Evolutionary conservation across 192 early-diverging fungal species (phyloP).

Genomic region (Fimicolochytrium jonesii): DNA sequence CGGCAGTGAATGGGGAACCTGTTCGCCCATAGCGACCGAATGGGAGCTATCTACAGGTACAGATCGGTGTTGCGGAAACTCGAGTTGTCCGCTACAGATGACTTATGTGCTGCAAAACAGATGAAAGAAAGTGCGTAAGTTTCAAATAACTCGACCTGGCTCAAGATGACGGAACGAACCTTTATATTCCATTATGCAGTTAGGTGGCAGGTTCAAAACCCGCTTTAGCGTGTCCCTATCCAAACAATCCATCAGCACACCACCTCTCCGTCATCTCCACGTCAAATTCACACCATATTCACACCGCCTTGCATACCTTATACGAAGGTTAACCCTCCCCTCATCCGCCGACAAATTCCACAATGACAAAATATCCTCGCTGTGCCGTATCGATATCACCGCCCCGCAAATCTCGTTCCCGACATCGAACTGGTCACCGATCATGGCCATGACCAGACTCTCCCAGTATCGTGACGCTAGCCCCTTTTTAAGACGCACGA

Average conservation of each 20-base stretch:
- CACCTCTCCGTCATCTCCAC: too few relatives aligned
- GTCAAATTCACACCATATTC: neutral
- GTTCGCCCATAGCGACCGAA: too few relatives aligned
- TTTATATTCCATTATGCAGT: constrained; percentile 93
- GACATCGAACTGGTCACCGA: constrained; percentile 88
- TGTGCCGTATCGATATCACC: constrained; percentile 87
- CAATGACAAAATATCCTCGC: constrained; percentile 90
- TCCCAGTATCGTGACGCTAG: constrained; percentile 91
- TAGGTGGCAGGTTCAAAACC: constrained; percentile 77
- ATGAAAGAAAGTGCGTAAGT: too few relatives aligned
- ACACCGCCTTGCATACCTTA: too few relatives aligned
- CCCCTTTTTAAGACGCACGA: constrained; percentile 84
- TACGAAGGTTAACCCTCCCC: constrained; percentile 75
- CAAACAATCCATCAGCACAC: too few relatives aligned
- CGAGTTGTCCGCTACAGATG: constrained; percentile 80
- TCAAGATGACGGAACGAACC: too few relatives aligned
- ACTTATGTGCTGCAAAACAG: constrained; percentile 75
- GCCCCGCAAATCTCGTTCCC: constrained; percentile 87
- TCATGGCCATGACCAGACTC: constrained; percentile 76
- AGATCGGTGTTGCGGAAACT: constrained; percentile 80
- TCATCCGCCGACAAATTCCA: constrained; percentile 90
- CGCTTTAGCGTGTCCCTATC: constrained; percentile 83
- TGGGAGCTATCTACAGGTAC: constrained; percentile 26
- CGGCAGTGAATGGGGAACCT: too few relatives aligned
- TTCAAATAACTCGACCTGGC: too few relatives aligned